Conservation (phyloP, 208 protist genomes). For the Leishmania aethiopica region DNA sequence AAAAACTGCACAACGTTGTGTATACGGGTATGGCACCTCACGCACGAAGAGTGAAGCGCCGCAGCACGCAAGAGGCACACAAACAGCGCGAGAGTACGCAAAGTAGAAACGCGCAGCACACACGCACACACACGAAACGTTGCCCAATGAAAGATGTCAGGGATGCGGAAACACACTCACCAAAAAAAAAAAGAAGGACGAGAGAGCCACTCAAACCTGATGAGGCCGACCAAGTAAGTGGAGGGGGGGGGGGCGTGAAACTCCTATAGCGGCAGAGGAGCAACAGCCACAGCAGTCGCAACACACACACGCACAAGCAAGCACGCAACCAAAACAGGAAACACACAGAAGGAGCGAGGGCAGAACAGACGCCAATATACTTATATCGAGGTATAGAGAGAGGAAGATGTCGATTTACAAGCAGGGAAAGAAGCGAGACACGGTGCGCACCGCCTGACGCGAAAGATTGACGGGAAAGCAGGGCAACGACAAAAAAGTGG, state of each 20-base stretch:
- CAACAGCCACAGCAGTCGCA: neutral
- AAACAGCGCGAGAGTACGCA: neutral
- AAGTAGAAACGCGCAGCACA: neutral
- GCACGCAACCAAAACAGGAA: neutral
- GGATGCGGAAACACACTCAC: too few relatives aligned
- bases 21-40: neutral
- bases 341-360: neutral
- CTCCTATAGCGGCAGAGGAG: neutral
- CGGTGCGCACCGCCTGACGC: neutral
- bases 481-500: too few relatives aligned
- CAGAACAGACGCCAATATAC: neutral
- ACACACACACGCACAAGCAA: conserved; percentile 4
- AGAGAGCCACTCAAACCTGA: neutral
- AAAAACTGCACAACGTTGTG: neutral
- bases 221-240: neutral
- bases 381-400: neutral
- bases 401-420: neutral
- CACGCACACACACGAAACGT: too few relatives aligned
- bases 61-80: neutral
- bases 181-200: too few relatives aligned
- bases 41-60: neutral
- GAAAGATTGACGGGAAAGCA: neutral
- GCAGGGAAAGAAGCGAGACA: neutral
- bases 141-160: too few relatives aligned
- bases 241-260: too few relatives aligned